Percentiles rank a stretch among this genome's conserved stretches.
phyloP scores from a whole-genome alignment of 495 filamentous ascomycete genomes.

The Neurospora sp. region DNA sequence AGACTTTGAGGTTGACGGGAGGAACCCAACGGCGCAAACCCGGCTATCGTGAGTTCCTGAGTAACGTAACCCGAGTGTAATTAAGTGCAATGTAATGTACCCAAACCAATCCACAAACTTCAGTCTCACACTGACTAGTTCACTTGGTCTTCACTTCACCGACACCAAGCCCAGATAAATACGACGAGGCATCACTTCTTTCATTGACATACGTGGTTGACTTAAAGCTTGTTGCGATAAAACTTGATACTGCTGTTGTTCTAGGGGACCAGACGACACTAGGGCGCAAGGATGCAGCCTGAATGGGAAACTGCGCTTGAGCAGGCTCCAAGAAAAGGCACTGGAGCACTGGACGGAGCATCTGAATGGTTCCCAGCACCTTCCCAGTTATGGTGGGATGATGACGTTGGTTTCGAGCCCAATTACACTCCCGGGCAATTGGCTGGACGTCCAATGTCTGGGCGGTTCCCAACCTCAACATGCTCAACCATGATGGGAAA shows the following conservation, averaged over 20 bases:
- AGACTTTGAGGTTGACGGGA: neutral
- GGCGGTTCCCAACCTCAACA: neutral
- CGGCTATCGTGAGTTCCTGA: neutral
- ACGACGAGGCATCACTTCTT: neutral
- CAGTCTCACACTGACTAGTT: neutral
- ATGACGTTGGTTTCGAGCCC: slow-evolving; percentile 35
- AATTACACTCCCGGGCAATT: slow-evolving; percentile 21
- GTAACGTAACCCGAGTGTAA: neutral
- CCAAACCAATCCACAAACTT: neutral
- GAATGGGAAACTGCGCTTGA: neutral
- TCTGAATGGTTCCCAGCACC: neutral
- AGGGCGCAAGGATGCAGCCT: neutral
- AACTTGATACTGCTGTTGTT: neutral
- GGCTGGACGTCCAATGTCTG: slow-evolving; percentile 5
- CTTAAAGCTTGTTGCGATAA: neutral
- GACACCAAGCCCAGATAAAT: neutral
- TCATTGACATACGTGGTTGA: neutral
- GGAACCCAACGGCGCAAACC: neutral
- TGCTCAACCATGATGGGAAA: neutral
- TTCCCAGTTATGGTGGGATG: slow-evolving; percentile 27
- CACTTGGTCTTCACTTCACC: neutral
- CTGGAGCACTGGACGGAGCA: neutral
- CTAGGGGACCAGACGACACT: neutral
- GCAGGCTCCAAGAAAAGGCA: neutral
- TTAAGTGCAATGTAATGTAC: neutral